These are phyloP conservation scores for Berkeleyomyces rouxiae DNA, from an alignment of 2,329 filamentous ascomycete genomes.

Conservation along the genomic window DNA sequence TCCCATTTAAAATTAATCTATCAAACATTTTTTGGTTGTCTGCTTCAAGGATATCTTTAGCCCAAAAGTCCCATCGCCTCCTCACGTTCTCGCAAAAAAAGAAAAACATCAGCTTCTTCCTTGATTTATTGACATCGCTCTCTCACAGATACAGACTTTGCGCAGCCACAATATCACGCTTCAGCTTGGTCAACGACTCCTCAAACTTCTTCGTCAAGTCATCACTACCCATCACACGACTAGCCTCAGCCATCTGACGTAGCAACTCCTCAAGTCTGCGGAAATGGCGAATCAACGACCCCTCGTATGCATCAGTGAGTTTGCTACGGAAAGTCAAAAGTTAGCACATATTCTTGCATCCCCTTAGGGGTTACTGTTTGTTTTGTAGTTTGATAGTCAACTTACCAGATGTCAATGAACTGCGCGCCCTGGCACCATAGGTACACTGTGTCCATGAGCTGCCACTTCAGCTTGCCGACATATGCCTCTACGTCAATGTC, in stretches of 20 bases:
- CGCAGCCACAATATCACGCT: slow-evolving; percentile 85
- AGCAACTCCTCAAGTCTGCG: slow-evolving; percentile 85
- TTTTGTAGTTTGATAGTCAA: slow-evolving; percentile 16
- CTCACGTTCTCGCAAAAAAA: neutral
- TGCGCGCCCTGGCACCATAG: slow-evolving; percentile 80
- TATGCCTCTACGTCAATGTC: slow-evolving; percentile 93
- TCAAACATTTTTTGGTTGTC: slow-evolving; percentile 1
- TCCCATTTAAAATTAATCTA: slow-evolving; percentile 4
- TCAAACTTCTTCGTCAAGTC: slow-evolving; percentile 90
- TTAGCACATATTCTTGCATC: slow-evolving; percentile 16
- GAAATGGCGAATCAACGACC: slow-evolving; percentile 89
- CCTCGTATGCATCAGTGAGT: slow-evolving; percentile 98
- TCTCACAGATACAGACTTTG: slow-evolving; percentile 77
- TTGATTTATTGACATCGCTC: neutral
- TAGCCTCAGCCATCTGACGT: slow-evolving; percentile 85
- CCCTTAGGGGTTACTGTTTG: neutral
- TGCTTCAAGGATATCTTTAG: neutral
- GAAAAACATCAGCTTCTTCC: neutral
- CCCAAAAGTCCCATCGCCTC: neutral
- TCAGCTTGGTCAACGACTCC: slow-evolving; percentile 64
- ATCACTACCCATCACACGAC: slow-evolving; percentile 96
- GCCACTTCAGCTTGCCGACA: slow-evolving; percentile 72
- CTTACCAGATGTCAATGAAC: slow-evolving; percentile 90
- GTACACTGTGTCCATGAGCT: slow-evolving; percentile 93
- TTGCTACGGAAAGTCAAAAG: slow-evolving; percentile 39